These are phyloP conservation scores for Hypoxylon sp. DNA, from an alignment of 2,329 filamentous ascomycete species.

Conservation along the genomic window DNA sequence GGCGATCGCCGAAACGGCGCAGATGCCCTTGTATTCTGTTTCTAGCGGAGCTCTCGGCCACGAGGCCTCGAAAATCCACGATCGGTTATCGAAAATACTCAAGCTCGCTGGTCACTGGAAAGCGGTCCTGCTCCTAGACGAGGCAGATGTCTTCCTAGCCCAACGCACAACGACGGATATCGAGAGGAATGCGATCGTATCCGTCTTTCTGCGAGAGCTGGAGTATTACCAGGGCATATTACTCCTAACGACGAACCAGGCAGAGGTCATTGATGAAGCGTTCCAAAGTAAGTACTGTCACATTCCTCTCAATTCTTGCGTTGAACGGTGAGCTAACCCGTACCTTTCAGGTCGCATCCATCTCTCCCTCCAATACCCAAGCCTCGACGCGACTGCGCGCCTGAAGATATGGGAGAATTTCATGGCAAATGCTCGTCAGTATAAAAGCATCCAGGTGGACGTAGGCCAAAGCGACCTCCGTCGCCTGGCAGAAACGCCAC, in stretches of 20 bases:
- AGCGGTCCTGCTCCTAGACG: not conserved
- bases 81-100: not conserved
- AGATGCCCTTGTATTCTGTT: conserved; percentile 1
- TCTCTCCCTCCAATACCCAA: not conserved
- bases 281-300: not conserved
- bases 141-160: conserved; percentile 2
- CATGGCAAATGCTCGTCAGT: conserved; percentile 2
- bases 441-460: not conserved
- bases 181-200: conserved; percentile 1
- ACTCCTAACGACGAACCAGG: conserved; percentile 1
- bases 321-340: not conserved
- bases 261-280: not conserved
- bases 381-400: not conserved
- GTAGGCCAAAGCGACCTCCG: not conserved
- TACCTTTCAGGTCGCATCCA: not conserved
- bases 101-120: not conserved
- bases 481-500: not conserved
- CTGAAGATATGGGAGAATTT: conserved; percentile 3
- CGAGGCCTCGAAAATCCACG: not conserved
- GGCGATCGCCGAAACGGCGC: not conserved
- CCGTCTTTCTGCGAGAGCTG: not conserved
- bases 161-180: not conserved
- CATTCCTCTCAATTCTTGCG: not conserved
- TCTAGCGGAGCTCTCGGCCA: not conserved
- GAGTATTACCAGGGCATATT: conserved; percentile 1